Base-by-base conservation (phyloP, 768 basidiomycete genomes). In the Lyophyllum atratum region DNA sequence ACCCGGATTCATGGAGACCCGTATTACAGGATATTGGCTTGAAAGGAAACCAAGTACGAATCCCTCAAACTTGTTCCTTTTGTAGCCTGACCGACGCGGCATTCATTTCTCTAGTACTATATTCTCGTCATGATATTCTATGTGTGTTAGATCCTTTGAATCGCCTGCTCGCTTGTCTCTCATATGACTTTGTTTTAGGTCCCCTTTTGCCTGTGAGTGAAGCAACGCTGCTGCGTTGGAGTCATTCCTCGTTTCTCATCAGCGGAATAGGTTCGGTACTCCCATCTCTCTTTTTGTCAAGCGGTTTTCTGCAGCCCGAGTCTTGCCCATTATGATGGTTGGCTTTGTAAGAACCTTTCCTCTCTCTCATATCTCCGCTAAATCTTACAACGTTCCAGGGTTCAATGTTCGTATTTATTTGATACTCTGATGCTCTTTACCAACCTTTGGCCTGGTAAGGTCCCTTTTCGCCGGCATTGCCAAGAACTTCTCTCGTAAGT, bases 221-320 rank as follows among this genome's bases (percentile, higher is more conserved):
- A 17, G 11, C 44, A 43, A 28, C 37, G 21, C 31, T 10, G 21
- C 0, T 29, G 24, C 43, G 11, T 3, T 15, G 12, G n/a, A n/a
- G n/a, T 28, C 15, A 14, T 25, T 17, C 15, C 45, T 25, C 10
- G 24, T 14, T n/a, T 39, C 10, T 29, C 1, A 53, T 14, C 11
- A 19, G 10, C 29, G 34, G 37, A 25, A 43, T 55, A 80, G 80
- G 1, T 79, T 78, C 29, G 81, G 80, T 1, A 81, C 80, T 11
- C 80, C 81, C 0, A 76, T 82, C 17, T 76, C 78, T 42, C 68
- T 83, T 15, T 65, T 81, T n/a, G 79, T 79, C 46, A 81, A 81
- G 61, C 70, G 71, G 58, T 80, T 64, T 54, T 77, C 77, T 52
- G 79, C 80, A 25, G 78, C 80, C 2, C 73, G 76, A 4, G 74